Evolutionary conservation across 306 rosid genomes (phyloP).

Genomic region (Neltuma alba): DNA sequence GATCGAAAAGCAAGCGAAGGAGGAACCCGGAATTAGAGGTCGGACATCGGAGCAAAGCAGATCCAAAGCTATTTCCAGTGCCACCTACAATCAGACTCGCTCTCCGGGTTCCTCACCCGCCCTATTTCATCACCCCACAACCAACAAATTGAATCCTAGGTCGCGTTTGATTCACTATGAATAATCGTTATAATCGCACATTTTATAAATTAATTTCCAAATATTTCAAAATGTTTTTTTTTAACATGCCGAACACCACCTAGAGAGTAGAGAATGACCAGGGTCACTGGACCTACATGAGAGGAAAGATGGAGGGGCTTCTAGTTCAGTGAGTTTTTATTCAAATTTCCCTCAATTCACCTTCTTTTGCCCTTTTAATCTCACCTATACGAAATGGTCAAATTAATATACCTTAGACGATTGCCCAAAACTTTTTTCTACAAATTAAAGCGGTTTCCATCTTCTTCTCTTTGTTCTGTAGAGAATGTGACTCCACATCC

Average conservation of each 20-base stretch:
- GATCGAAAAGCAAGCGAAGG: no score
- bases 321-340: background rate
- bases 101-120: no score
- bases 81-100: no score
- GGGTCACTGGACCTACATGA: background rate
- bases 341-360: background rate
- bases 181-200: background rate
- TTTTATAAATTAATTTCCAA: background rate
- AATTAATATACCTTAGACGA: constrained; percentile 22
- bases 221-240: background rate
- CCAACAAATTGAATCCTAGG: no score
- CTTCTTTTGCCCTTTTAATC: background rate
- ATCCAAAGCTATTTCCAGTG: no score
- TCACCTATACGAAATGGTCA: background rate
- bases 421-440: constrained; percentile 73
- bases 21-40: no score
- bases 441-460: constrained; percentile 53
- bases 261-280: background rate
- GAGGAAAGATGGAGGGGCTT: background rate
- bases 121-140: no score
- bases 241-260: no score
- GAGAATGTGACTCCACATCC: constrained; percentile 52
- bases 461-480: constrained; percentile 50
- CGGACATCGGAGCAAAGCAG: no score
- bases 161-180: no score